Base-by-base conservation (phyloP, 2,329 filamentous ascomycete genomes). In the Simplicillium aogashimaense region DNA sequence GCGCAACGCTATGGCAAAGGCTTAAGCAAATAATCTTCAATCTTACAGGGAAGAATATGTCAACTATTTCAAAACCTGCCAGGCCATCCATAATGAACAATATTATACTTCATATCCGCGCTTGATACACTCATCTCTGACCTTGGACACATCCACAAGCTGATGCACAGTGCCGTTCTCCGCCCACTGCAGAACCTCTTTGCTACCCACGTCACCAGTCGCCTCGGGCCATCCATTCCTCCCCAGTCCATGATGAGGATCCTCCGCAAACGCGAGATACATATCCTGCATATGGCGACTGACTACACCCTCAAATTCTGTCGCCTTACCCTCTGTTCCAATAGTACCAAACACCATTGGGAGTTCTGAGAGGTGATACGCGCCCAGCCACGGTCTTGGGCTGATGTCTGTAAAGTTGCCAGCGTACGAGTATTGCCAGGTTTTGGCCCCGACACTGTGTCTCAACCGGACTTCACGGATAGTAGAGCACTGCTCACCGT, bases 401-500 rank as follows among this genome's bases (percentile, higher is more conserved):
- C 47, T 48, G 35, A 55, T 47, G 35, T 56, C 55, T 38, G 41
- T 48, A 42, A 58, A 57, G 46, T 57, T 55, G 11, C 53, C 55
- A 1, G 44, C 29, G 43, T 57, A 57, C 13, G 43, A 37, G 42
- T 53, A 59, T 2, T 54, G 50, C 35, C 52, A 56, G 4, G 50
- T 50, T 12, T 78, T 83, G 44, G 30, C 30, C 5, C 15, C 30
- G 6, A 13, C 15, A 7, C 13, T 15, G 30, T 13, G 12, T n/a
- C 30, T 13, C 15, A 32, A 12, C 11, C 30, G 5, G 5, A 32
- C 30, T 32, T 32, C 30, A 32, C 15, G 30, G 13, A 32, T 32
- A 7, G 30, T 32, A 15, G 5, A 32, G 15, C 30, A 32, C 13
- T 32, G 30, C 11, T n/a, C 12, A 12, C 15, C 15, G 30, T 32